A percentile compares a stretch with the other conserved stretches of the same genome.
phyloP scores from a whole-genome alignment of 768 basidiomycete species.

The Daedaleopsis sinensis region DNA sequence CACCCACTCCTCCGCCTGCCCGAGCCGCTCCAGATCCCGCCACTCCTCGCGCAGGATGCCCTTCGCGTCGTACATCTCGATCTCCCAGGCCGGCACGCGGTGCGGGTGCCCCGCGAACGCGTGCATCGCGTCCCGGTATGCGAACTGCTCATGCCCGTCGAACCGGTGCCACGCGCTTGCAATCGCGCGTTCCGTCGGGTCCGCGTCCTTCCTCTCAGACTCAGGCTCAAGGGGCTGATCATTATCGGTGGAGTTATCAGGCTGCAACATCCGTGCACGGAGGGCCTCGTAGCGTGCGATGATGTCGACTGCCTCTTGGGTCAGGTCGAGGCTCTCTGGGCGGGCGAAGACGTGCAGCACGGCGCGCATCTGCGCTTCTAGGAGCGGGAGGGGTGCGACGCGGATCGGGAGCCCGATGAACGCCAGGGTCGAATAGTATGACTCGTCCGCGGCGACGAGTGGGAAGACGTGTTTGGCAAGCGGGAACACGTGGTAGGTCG shows the following conservation, averaged over 20 bases:
- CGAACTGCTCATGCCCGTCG: conserved; percentile 57
- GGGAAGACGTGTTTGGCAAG: conserved; percentile 75
- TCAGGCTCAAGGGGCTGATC: background rate
- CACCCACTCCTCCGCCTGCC: conserved; percentile 63
- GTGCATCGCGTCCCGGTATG: conserved; percentile 64
- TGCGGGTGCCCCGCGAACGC: conserved; percentile 37
- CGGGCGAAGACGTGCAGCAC: conserved; percentile 57
- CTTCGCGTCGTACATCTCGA: conserved; percentile 55
- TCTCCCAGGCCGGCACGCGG: conserved; percentile 58
- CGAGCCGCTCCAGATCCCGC: conserved; percentile 56
- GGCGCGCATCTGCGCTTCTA: conserved; percentile 77
- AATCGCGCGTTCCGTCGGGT: conserved; percentile 38
- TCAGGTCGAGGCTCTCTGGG: conserved; percentile 50
- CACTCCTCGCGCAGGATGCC: conserved; percentile 54
- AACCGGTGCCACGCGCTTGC: conserved; percentile 62
- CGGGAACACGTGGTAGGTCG: conserved; percentile 69
- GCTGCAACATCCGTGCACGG: conserved; percentile 24
- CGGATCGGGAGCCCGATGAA: conserved; percentile 64
- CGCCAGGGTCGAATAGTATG: conserved; percentile 54
- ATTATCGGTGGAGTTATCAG: background rate
- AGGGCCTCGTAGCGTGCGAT: conserved; percentile 52
- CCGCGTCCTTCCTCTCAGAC: background rate
- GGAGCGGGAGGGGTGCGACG: conserved; percentile 74
- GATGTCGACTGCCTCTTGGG: conserved; percentile 51
- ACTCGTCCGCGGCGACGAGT: conserved; percentile 39